A percentile compares a stretch with the other conserved stretches of the same genome.
Conservation (phyloP, 345 rosid species). For the Nasturtium officinale region DNA sequence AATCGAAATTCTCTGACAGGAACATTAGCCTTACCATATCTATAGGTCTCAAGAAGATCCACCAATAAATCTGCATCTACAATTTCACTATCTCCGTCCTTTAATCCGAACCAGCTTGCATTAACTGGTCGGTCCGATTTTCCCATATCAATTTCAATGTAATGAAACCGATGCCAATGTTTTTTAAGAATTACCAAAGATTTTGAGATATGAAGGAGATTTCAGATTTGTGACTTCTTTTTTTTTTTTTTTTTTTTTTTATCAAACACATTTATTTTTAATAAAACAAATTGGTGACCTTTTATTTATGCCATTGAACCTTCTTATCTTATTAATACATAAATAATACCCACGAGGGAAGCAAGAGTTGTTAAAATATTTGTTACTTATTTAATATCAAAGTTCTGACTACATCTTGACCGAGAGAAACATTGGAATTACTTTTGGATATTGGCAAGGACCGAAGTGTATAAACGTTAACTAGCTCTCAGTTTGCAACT, state of each 20-base stretch:
- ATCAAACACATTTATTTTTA: not conserved
- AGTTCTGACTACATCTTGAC: not conserved
- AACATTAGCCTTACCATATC: conserved; percentile 38
- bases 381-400: too few relatives aligned
- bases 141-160: conserved; percentile 13
- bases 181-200: not conserved
- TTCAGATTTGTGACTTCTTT: conserved; percentile 16
- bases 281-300: not conserved
- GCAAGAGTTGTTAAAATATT: conserved; percentile 38
- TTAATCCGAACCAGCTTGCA: conserved; percentile 11
- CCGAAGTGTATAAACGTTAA: not conserved
- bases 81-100: conserved; percentile 2
- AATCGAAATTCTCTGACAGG: not conserved
- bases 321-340: not conserved
- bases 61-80: conserved; percentile 39
- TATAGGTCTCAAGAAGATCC: conserved; percentile 33
- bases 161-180: not conserved
- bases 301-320: not conserved
- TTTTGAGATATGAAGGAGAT: not conserved
- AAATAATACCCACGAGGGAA: conserved; percentile 40
- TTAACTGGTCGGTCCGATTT: conserved; percentile 14
- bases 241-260: not conserved
- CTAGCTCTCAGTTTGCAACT: not conserved
- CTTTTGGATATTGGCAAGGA: not conserved
- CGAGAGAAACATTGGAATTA: not conserved